Percentiles rank a stretch among this genome's conserved stretches.
phyloP scores from a whole-genome alignment of 805 yeast species.

The Starmerella bombi region DNA sequence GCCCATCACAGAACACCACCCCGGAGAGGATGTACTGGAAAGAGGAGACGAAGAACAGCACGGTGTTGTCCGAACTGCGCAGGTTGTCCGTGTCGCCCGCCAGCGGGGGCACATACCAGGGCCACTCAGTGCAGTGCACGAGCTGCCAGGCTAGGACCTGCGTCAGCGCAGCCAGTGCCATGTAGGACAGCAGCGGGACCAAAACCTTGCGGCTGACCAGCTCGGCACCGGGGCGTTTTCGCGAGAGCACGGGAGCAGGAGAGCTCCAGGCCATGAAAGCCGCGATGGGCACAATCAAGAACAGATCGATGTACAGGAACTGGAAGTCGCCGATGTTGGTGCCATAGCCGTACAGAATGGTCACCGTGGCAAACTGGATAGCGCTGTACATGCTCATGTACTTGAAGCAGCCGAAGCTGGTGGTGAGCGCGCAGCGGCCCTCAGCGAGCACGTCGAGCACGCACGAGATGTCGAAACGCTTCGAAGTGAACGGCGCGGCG shows the following conservation, averaged over 20 bases:
- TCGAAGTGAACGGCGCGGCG: slow-evolving; percentile 95
- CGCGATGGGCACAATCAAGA: slow-evolving; percentile 85
- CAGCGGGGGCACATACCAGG: slow-evolving; percentile 71
- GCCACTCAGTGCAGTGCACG: slow-evolving; percentile 30
- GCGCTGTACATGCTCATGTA: slow-evolving; percentile 96
- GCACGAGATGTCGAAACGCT: slow-evolving; percentile 81
- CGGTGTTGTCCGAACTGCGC: slow-evolving; percentile 78
- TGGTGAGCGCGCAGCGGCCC: slow-evolving; percentile 88
- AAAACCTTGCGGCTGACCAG: slow-evolving; percentile 79
- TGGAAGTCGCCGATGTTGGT: slow-evolving; percentile 94
- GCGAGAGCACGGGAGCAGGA: slow-evolving; percentile 46
- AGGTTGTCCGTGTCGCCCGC: slow-evolving; percentile 76
- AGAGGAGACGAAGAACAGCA: slow-evolving; percentile 64
- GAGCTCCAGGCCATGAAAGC: slow-evolving; percentile 94
- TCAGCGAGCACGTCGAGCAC: slow-evolving; percentile 82
- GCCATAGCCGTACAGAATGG: slow-evolving; percentile 74
- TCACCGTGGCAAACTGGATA: slow-evolving; percentile 81
- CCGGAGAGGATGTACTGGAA: slow-evolving; percentile 84
- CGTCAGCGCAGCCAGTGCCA: slow-evolving; percentile 45
- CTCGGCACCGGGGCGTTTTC: slow-evolving; percentile 86
- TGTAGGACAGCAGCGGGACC: slow-evolving; percentile 69
- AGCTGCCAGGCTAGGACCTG: slow-evolving; percentile 61
- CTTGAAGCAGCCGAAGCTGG: slow-evolving; percentile 93
- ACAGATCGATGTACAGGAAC: slow-evolving; percentile 82
- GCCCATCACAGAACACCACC: slow-evolving; percentile 74